Evolutionary conservation across 2,329 filamentous ascomycete species (phyloP), one percentile per base, ranked within the genome.

Genomic region (Penicillium hordei): DNA sequence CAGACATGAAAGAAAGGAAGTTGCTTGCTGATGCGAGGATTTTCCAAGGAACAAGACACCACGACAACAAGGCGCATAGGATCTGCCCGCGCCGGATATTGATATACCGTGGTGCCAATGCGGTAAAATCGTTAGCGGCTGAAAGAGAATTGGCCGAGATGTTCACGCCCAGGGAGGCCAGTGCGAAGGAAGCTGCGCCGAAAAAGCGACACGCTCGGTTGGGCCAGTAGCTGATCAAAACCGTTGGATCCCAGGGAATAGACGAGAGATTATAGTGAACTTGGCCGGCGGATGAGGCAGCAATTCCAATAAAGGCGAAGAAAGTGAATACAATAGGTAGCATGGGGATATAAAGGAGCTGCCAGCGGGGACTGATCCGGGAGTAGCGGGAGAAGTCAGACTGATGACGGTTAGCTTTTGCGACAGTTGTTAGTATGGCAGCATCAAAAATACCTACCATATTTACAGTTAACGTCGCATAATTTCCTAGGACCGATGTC

Each of bases 1-100:
- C 86, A 43, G 81, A 79, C 81, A 90, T 87, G 72, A 89, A 90
- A 43, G 82, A 80, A 4, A 88, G 72, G 63, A 89, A 84, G 1
- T 81, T 84, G 2, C 72, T 69, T 2, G 86, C 86, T 0, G 82
- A 85, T 34, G 71, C 77, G 19, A 88, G 75, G 57, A 89, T 88
- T 73, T 87, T 87, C 86, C 86, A 88, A 1, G 85, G 85, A 1
- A 86, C 83, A 33, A 88, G 77, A 3, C 80, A 79, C 84, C 84
- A 87, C 23, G 81, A 82, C 0, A 85, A 69, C 4, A 86, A 50
- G 1, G 82, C 82, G 5, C 82, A 80, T 43, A 86, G 72, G 33
- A 86, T 70, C 56, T 81, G 82, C 8, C 84, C 84, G 19, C 84
- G 80, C 8, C 75, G 74, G 64, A 87, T 84, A 62, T 86, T 84